These are phyloP conservation scores for Aegilops umbellulata DNA, from an alignment of 176 grass and related monocot species.

Conservation along the genomic window DNA sequence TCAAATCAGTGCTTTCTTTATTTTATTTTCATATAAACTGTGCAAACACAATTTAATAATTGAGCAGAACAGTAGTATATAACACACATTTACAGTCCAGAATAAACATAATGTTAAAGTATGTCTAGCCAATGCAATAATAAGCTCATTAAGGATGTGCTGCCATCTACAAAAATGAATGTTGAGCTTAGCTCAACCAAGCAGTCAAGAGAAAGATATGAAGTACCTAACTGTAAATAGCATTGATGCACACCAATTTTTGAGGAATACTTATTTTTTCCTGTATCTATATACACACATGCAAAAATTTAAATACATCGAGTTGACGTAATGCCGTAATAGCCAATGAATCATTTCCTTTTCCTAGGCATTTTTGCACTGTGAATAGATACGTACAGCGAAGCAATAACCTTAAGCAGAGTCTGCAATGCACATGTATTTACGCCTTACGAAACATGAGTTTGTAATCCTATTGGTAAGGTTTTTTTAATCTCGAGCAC, in stretches of 20 bases:
- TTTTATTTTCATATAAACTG: constrained; percentile 2
- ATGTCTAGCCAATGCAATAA: neutral
- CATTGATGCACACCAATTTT: neutral
- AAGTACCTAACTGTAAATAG: neutral
- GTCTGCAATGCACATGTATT: too few species aligned
- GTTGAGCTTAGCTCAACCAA: neutral
- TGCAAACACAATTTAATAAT: neutral
- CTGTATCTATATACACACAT: neutral
- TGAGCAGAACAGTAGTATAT: neutral
- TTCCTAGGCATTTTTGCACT: neutral
- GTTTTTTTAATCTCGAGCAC: neutral
- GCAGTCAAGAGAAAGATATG: neutral
- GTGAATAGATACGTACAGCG: neutral
- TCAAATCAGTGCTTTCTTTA: constrained; percentile 4
- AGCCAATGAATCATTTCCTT: neutral
- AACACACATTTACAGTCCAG: neutral
- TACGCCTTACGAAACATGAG: neutral
- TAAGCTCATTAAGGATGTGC: neutral
- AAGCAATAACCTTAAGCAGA: neutral
- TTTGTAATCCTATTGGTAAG: too few species aligned
- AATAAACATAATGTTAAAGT: neutral
- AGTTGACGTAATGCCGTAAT: neutral
- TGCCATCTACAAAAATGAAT: neutral
- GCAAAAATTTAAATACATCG: neutral
- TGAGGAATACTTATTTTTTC: neutral